phyloP scores from a whole-genome alignment of 2,329 filamentous ascomycete genomes.

The Colletotrichum zoysiae region DNA sequence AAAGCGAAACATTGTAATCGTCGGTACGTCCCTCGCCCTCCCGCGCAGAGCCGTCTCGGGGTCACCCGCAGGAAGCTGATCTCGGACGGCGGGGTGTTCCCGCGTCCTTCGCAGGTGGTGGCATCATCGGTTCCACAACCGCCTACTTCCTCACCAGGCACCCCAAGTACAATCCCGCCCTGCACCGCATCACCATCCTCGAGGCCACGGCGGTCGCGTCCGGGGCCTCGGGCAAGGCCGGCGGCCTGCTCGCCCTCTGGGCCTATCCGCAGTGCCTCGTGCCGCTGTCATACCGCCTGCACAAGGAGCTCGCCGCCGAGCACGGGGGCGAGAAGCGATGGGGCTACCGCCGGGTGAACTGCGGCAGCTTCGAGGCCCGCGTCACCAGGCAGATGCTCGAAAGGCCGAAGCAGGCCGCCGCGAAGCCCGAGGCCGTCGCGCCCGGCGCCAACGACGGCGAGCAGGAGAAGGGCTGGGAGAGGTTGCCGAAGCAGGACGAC shows the following conservation, averaged over 20 bases:
- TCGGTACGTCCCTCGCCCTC: slow-evolving; percentile 53
- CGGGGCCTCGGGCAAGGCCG: slow-evolving; percentile 95
- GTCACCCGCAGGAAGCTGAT: slow-evolving; percentile 22
- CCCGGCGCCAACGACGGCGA: slow-evolving; percentile 31
- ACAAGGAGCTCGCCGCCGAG: slow-evolving; percentile 85
- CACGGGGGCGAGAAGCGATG: slow-evolving; percentile 83
- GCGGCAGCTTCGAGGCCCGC: slow-evolving; percentile 69
- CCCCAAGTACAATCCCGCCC: slow-evolving; percentile 79
- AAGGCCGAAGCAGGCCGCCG: slow-evolving; percentile 46
- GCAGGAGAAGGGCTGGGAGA: slow-evolving; percentile 67
- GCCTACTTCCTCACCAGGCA: slow-evolving; percentile 94
- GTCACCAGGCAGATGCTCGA: slow-evolving; percentile 53
- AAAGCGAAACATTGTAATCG: slow-evolving; percentile 63
- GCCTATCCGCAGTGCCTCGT: slow-evolving; percentile 89
- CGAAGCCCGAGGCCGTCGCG: slow-evolving; percentile 28
- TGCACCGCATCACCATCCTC: slow-evolving; percentile 85
- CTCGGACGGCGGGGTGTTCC: neutral
- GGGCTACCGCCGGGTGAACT: slow-evolving; percentile 87
- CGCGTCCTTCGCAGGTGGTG: slow-evolving; percentile 75
- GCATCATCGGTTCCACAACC: slow-evolving; percentile 91
- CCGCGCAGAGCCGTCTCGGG: neutral
- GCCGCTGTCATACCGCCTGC: slow-evolving; percentile 85
- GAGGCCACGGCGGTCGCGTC: slow-evolving; percentile 88
- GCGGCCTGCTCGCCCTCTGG: slow-evolving; percentile 90
- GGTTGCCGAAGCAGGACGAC: slow-evolving; percentile 70